phyloP scores from a whole-genome alignment of 352 stramenopile genomes.

The Pythium vanterpoolii region DNA sequence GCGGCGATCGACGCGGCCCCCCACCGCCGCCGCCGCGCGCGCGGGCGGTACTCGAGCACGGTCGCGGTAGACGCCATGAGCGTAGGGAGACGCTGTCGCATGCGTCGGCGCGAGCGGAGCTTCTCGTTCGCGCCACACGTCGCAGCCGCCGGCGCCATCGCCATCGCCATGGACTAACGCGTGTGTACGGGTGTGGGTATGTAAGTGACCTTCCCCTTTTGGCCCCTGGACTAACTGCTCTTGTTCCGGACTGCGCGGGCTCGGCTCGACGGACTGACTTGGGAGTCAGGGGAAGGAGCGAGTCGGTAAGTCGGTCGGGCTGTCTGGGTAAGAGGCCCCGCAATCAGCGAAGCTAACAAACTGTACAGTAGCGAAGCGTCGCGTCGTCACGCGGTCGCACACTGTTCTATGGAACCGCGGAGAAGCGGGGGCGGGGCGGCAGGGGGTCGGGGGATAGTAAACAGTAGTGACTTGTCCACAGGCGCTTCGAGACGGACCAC shows the following conservation, averaged over 20 bases:
- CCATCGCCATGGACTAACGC: neutral
- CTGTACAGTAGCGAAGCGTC: constrained; percentile 5
- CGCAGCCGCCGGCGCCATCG: too few relatives aligned
- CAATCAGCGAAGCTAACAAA: constrained; percentile 1
- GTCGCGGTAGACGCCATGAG: neutral
- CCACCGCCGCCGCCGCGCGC: constrained; percentile 8
- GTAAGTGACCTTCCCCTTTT: neutral
- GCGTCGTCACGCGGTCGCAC: constrained; percentile 8
- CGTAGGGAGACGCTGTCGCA: neutral
- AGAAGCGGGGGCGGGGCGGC: neutral
- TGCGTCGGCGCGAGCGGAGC: constrained; percentile 3
- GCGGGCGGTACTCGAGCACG: neutral
- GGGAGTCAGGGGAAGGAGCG: neutral
- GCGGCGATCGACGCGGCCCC: neutral
- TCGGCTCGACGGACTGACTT: neutral
- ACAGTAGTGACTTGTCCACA: too few relatives aligned
- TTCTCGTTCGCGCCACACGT: neutral
- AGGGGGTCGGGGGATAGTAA: too few relatives aligned
- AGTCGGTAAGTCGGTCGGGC: neutral
- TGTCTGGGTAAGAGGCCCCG: neutral
- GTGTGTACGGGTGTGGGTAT: neutral
- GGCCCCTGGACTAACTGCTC: neutral
- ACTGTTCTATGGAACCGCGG: too few relatives aligned
- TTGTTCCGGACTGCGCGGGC: constrained; percentile 3
- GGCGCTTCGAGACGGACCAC: too few relatives aligned